Conservation (phyloP, 2,329 filamentous ascomycete species). For the Albifimbria verrucaria region DNA sequence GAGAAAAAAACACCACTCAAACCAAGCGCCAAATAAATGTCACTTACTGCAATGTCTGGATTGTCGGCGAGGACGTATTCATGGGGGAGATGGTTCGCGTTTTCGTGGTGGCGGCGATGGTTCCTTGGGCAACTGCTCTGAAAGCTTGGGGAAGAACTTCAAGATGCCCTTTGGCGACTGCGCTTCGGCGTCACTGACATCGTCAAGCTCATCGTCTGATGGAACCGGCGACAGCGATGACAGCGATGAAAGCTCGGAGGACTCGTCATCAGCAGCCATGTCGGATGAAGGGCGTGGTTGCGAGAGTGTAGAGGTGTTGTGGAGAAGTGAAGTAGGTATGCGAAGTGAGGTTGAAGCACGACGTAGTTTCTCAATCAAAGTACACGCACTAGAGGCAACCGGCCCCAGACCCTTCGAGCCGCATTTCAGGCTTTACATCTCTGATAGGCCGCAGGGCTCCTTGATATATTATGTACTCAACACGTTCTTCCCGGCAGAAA, state of each 20-base stretch:
- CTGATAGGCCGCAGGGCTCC: slow-evolving; percentile 22
- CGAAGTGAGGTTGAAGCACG: slow-evolving; percentile 26
- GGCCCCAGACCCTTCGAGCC: slow-evolving; percentile 19
- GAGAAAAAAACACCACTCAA: slow-evolving; percentile 3
- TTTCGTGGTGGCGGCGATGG: slow-evolving; percentile 68
- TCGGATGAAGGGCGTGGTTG: slow-evolving; percentile 21
- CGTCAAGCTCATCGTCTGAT: slow-evolving; percentile 49
- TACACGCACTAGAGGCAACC: slow-evolving; percentile 25
- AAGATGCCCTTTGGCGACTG: slow-evolving; percentile 54
- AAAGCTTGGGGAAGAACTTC: slow-evolving; percentile 63
- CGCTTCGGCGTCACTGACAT: slow-evolving; percentile 27
- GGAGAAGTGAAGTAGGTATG: slow-evolving; percentile 25
- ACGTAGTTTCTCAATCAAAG: slow-evolving; percentile 23
- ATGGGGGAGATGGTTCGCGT: slow-evolving; percentile 83
- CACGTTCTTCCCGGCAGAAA: too few relatives aligned
- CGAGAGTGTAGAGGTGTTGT: slow-evolving; percentile 21
- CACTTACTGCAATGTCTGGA: slow-evolving; percentile 83
- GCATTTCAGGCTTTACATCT: slow-evolving; percentile 25
- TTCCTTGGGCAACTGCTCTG: slow-evolving; percentile 50
- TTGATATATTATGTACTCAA: too few relatives aligned
- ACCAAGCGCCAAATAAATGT: too few relatives aligned
- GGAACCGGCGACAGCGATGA: slow-evolving; percentile 45
- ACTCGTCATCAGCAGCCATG: slow-evolving; percentile 60
- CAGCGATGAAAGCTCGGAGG: slow-evolving; percentile 60
- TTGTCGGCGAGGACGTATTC: slow-evolving; percentile 90